phyloP scores from a whole-genome alignment of 768 basidiomycete genomes.

The Pilatotrama ljubarskyi region DNA sequence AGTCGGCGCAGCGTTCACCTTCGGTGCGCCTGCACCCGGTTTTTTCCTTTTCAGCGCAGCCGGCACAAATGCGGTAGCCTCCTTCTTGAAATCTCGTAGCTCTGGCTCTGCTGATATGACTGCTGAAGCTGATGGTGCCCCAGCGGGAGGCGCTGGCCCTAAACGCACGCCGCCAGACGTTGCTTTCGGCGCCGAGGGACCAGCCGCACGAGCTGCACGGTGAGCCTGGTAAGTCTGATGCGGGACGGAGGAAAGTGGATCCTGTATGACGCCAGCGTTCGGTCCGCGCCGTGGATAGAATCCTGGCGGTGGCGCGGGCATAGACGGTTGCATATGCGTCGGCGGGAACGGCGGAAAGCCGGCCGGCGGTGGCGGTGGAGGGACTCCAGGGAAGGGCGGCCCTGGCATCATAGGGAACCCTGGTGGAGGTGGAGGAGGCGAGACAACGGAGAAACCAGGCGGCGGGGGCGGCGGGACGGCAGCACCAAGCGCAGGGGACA shows the following conservation, averaged over 20 bases:
- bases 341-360: constrained; percentile 28
- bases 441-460: constrained; percentile 24
- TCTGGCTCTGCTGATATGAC: constrained; percentile 84
- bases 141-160: constrained; percentile 29
- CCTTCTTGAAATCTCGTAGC: constrained; percentile 91
- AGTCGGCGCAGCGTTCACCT: constrained; percentile 66
- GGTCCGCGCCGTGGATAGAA: constrained; percentile 62
- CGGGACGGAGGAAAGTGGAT: constrained; percentile 73
- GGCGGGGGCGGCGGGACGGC: constrained; percentile 25
- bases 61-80: constrained; percentile 91
- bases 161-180: constrained; percentile 18
- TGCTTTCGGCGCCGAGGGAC: constrained; percentile 33
- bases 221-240: constrained; percentile 80
- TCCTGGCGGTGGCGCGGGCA: constrained; percentile 56
- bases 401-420: constrained; percentile 26
- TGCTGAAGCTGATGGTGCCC: constrained; percentile 50
- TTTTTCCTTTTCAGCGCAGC: constrained; percentile 77
- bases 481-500: constrained; percentile 22
- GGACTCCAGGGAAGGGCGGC: constrained; percentile 39
- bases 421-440: constrained; percentile 23
- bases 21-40: constrained; percentile 36
- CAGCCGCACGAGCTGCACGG: constrained; percentile 44
- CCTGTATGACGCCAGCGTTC: constrained; percentile 59
- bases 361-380: constrained; percentile 31
- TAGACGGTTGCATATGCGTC: constrained; percentile 27